Percentiles rank a stretch among this genome's conserved stretches.
These are phyloP conservation scores for Phialophora macrospora DNA, from an alignment of 2,329 filamentous ascomycete species.

Conservation along the genomic window DNA sequence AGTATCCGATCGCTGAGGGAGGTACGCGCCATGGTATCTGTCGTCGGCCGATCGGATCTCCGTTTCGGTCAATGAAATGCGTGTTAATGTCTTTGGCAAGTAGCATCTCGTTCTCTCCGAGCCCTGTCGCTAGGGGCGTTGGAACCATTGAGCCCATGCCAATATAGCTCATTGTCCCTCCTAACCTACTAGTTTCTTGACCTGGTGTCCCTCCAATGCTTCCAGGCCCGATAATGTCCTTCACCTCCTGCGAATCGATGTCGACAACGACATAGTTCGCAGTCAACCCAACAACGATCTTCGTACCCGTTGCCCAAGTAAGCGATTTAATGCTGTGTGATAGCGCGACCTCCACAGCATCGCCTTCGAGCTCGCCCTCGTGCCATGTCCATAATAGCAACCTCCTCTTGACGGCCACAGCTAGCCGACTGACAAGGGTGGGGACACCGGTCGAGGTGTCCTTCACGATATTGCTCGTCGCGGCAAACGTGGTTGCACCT, in stretches of 20 bases:
- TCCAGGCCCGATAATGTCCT: constrained; percentile 79
- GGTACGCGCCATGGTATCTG: constrained; percentile 92
- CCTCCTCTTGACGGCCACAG: constrained; percentile 89
- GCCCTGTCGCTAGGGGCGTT: constrained; percentile 81
- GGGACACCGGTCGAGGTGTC: constrained; percentile 85
- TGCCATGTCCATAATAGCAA: constrained; percentile 94
- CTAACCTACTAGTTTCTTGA: constrained; percentile 74
- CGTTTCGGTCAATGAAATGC: constrained; percentile 83
- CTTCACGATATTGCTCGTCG: constrained; percentile 94
- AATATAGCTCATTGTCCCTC: constrained; percentile 95
- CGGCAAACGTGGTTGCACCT: constrained; percentile 86
- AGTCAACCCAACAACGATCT: constrained; percentile 86
- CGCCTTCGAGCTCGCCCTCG: constrained; percentile 80
- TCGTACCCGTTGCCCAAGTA: constrained; percentile 88
- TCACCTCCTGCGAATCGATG: constrained; percentile 72
- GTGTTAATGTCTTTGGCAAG: constrained; percentile 99
- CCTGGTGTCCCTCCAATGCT: constrained; percentile 68
- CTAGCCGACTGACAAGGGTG: constrained; percentile 87
- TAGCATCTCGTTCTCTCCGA: constrained; percentile 82
- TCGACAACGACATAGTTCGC: constrained; percentile 90
- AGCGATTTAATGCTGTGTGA: constrained; percentile 84
- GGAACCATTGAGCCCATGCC: constrained; percentile 90
- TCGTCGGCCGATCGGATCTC: constrained; percentile 77
- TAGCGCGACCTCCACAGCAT: constrained; percentile 76
- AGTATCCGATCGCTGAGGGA: constrained; percentile 91